Evolutionary conservation across 371 early-diverging fungal genomes (phyloP), one percentile per base, ranked within the genome.

Genomic region (Zychaea mexicana): DNA sequence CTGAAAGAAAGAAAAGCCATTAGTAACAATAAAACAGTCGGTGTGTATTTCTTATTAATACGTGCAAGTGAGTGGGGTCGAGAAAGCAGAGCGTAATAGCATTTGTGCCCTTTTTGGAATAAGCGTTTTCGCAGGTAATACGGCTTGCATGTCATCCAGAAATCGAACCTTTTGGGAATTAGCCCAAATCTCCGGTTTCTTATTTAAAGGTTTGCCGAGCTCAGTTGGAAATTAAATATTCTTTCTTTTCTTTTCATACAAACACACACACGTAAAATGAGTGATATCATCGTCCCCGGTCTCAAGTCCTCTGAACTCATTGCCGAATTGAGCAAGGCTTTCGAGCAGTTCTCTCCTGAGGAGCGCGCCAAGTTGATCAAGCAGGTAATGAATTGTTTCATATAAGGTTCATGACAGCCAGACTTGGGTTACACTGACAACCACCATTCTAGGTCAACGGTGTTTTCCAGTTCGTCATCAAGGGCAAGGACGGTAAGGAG

Each of bases 381-480:
- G 69, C 74, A 81, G 69, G 74, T 74, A 24, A 57, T 28, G 24
- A 27, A 21, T 45, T 22, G 36, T 54, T 26, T 52, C n/a, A n/a
- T n/a, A n/a, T n/a, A n/a, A n/a, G n/a, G n/a, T n/a, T n/a, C n/a
- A n/a, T n/a, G n/a, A n/a, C n/a, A n/a, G n/a, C n/a, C n/a, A n/a
- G n/a, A n/a, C n/a, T n/a, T n/a, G n/a, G n/a, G n/a, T n/a, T 2
- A 49, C 58, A 9, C 24, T 19, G 12, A 2, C 1, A 10, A 31
- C 19, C 24, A 17, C 17, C 17, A 31, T 21, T 31, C 0, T 39
- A 88, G 84, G 88, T 88, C 69, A 94, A 95, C 65, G 94, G 91
- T 42, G 68, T 94, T 45, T 95, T 94, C 82, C 89, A 94, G 70
- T 89, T 96, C 67, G 87, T 91, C 61, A 82, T 96, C 71, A 88